Base-by-base conservation (phyloP, 2,329 filamentous ascomycete genomes). In the Microdochium paspali region DNA sequence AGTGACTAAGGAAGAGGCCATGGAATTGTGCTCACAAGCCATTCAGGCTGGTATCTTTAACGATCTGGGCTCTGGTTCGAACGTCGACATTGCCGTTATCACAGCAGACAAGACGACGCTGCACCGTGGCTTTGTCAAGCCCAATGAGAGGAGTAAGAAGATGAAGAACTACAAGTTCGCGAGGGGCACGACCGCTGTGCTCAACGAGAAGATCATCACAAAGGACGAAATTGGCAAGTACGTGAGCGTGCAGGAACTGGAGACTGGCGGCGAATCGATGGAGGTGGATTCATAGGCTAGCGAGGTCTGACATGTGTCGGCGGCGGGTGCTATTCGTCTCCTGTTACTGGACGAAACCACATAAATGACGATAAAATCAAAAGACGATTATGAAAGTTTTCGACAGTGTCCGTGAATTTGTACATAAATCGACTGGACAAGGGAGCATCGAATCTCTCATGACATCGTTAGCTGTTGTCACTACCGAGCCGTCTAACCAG, bases 11-110 rank as follows among this genome's bases (percentile, higher is more conserved):
- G 86, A 94, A 31, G 87, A 87, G 45, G 90, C 90, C n/a, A 74
- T 96, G 50, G 82, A 84, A 61, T 74, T 96, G 53, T 84, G 84
- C 63, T 79, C 85, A 48, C 84, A 96, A 57, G 91, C 91, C 44
- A 96, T 44, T 13, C 42, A 90, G 71, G 86, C 94, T 10, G 93
- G 93, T 83, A 95, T 98, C 71, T 98, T 93, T 76, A 98, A 98
- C 76, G 93, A 98, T 70, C 66, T 98, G 65, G 93, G 93, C 13
- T 96, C 90, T 3, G 93, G 93, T 59, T 95, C 88, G 65, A 98
- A 98, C 65, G 93, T 98, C 49, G 94, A 98, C 63, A 87, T 98
- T 28, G 91, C 90, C 54, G 80, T 98, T 60, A 98, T 98, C 64
- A 95, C 91, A 51, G 79, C 84, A 60, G 90, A 96, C 59, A 96